Percentiles rank a stretch among this genome's conserved stretches.
Conservation (phyloP, 495 filamentous ascomycete genomes). For the Penicillium verhagenii region DNA sequence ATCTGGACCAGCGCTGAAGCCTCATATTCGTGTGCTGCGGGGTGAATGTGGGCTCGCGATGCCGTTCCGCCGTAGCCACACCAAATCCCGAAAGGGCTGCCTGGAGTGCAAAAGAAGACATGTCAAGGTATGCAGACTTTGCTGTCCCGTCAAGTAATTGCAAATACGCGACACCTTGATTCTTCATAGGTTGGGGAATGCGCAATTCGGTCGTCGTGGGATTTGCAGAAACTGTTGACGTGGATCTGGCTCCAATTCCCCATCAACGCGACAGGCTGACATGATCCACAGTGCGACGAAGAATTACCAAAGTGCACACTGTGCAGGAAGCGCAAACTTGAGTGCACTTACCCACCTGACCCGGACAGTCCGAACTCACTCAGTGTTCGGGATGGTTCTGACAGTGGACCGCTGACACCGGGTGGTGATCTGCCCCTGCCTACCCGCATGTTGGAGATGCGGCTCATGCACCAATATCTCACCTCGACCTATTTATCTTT, state of each 20-base stretch:
- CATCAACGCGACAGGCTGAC: slow-evolving; percentile 5
- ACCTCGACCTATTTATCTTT: slow-evolving; percentile 36
- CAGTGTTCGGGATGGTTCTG: slow-evolving; percentile 22
- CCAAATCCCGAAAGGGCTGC: slow-evolving; percentile 41
- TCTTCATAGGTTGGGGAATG: neutral
- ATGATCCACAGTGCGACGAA: slow-evolving; percentile 36
- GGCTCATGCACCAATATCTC: slow-evolving; percentile 40
- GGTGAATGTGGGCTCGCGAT: slow-evolving; percentile 6
- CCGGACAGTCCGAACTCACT: slow-evolving; percentile 25
- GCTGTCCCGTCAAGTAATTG: neutral
- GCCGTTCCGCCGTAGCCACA: slow-evolving; percentile 34
- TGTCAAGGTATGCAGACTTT: slow-evolving; percentile 30
- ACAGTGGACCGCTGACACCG: slow-evolving; percentile 12
- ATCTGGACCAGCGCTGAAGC: neutral
- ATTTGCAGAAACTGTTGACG: neutral
- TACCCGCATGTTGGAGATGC: slow-evolving; percentile 38
- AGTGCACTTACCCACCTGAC: slow-evolving; percentile 40
- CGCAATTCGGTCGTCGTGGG: neutral
- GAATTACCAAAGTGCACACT: slow-evolving; percentile 32
- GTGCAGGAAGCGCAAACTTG: slow-evolving; percentile 36
- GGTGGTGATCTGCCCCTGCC: slow-evolving; percentile 13
- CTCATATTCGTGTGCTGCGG: neutral
- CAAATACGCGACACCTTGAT: neutral
- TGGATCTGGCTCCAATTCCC: neutral
- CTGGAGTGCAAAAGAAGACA: slow-evolving; percentile 40